A percentile compares a stretch with the other conserved stretches of the same genome.
Conservation (phyloP, 2,329 filamentous ascomycete genomes). For the Sphaerulina populicola region DNA sequence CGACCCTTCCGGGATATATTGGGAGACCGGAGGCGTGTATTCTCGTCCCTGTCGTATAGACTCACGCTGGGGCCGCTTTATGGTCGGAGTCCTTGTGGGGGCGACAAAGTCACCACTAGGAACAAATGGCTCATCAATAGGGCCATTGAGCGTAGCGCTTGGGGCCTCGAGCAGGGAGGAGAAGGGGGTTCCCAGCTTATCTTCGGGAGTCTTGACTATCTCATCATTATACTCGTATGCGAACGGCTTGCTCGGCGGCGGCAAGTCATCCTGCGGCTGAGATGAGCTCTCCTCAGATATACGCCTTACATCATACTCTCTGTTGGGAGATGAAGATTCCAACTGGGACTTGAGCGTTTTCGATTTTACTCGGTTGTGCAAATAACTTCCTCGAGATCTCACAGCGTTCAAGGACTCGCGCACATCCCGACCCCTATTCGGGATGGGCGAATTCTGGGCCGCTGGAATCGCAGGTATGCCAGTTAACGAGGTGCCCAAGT, state of each 20-base stretch:
- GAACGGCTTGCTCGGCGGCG: slow-evolving; percentile 18
- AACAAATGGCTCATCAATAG: slow-evolving; percentile 27
- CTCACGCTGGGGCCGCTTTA: slow-evolving; percentile 11
- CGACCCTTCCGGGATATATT: slow-evolving; percentile 47
- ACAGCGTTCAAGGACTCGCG: slow-evolving; percentile 75
- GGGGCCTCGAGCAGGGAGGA: slow-evolving; percentile 20
- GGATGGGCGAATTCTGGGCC: slow-evolving; percentile 67
- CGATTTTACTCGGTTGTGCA: slow-evolving; percentile 27
- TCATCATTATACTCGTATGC: slow-evolving; percentile 37
- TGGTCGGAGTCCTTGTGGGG: slow-evolving; percentile 11
- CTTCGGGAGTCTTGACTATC: slow-evolving; percentile 54
- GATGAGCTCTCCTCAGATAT: slow-evolving; percentile 56
- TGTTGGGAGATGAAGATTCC: slow-evolving; percentile 52
- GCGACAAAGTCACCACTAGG: slow-evolving; percentile 12
- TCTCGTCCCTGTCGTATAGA: slow-evolving; percentile 18
- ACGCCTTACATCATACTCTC: slow-evolving; percentile 40
- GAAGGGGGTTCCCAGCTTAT: slow-evolving; percentile 47
- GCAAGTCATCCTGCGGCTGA: slow-evolving; percentile 31
- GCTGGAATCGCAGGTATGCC: slow-evolving; percentile 80
- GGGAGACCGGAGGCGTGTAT: slow-evolving; percentile 35
- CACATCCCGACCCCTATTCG: slow-evolving; percentile 75
- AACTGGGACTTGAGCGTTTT: slow-evolving; percentile 23
- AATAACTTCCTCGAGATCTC: slow-evolving; percentile 48
- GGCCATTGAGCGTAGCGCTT: slow-evolving; percentile 32
- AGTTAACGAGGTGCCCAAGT: slow-evolving; percentile 70